Evolutionary conservation across 176 grass and related monocot species (phyloP).

Genomic region (Carex myosuroides): DNA sequence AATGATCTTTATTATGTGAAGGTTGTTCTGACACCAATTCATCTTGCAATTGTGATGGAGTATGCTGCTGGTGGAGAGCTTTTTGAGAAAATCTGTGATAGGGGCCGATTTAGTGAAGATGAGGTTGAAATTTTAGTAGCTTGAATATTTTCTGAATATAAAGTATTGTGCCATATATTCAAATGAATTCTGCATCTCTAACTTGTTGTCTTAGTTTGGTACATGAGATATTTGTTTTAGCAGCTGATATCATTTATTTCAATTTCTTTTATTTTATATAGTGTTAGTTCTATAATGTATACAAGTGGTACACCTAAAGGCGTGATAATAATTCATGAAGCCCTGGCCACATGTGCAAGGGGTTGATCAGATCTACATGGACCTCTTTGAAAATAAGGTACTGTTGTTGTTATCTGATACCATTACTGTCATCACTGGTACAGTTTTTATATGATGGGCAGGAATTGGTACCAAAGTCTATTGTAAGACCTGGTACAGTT

Average conservation of each 20-base stretch:
- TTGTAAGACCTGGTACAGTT: no score
- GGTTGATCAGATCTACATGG: no score
- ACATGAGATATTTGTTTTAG: slow-evolving; percentile 78
- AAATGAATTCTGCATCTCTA: slow-evolving; percentile 10
- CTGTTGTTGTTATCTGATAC: no score
- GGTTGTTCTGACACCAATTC: slow-evolving; percentile 76
- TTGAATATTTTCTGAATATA: slow-evolving; percentile 16
- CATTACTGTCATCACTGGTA: no score
- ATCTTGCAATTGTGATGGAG: slow-evolving; percentile 93
- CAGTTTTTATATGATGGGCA: no score
- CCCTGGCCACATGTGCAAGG: no score
- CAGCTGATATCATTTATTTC: slow-evolving; percentile 52
- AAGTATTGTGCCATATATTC: neutral
- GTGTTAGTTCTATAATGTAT: no score
- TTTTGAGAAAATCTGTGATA: slow-evolving; percentile 80
- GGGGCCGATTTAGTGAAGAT: slow-evolving; percentile 81
- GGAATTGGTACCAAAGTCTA: no score
- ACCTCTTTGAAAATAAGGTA: no score
- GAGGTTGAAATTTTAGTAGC: slow-evolving; percentile 48
- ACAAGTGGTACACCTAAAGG: no score
- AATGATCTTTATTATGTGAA: slow-evolving; percentile 27
- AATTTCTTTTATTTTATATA: no score
- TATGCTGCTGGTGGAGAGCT: slow-evolving; percentile 84
- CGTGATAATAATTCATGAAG: no score
- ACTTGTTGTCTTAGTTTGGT: slow-evolving; percentile 26